Percentiles rank a stretch among this genome's conserved stretches.
Evolutionary conservation across 345 rosid species (phyloP).

Genomic region (Capsella bursapastoris): DNA sequence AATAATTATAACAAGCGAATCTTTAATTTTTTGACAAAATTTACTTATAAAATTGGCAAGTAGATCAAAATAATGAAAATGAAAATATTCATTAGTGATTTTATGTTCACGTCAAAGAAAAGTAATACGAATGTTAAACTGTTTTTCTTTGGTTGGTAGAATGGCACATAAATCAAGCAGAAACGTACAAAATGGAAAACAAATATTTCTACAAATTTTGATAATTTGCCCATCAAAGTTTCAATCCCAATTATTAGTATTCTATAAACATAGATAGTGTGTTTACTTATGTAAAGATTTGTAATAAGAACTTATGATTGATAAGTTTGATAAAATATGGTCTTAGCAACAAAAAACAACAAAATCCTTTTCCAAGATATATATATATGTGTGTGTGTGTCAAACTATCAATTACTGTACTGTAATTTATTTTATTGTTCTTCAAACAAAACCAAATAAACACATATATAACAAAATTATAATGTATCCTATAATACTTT

Average conservation of each 20-base stretch:
- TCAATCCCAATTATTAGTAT: conserved; percentile 3
- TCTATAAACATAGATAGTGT: not conserved
- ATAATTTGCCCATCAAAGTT: conserved; percentile 27
- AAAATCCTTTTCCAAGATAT: conserved; percentile 13
- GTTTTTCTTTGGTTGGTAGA: conserved; percentile 30
- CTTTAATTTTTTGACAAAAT: not conserved
- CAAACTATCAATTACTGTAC: not conserved
- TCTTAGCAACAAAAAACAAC: not conserved
- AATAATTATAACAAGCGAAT: not conserved
- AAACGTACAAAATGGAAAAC: conserved; percentile 22
- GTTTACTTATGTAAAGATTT: conserved; percentile 1
- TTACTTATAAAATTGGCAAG: not conserved
- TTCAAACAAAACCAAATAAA: not conserved
- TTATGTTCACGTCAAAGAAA: conserved; percentile 11
- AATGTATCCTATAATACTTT: not conserved
- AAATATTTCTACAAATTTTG: not conserved
- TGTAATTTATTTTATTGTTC: not conserved
- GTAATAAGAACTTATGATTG: conserved; percentile 14
- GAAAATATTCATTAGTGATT: not conserved
- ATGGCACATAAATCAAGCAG: conserved; percentile 26
- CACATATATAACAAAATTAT: not conserved
- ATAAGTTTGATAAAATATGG: conserved; percentile 3
- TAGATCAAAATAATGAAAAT: not conserved
- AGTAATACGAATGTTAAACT: conserved; percentile 18
- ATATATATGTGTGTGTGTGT: too few relatives aligned